Base-by-base conservation (phyloP, 768 basidiomycete genomes). In the Lactarius hengduanensis region DNA sequence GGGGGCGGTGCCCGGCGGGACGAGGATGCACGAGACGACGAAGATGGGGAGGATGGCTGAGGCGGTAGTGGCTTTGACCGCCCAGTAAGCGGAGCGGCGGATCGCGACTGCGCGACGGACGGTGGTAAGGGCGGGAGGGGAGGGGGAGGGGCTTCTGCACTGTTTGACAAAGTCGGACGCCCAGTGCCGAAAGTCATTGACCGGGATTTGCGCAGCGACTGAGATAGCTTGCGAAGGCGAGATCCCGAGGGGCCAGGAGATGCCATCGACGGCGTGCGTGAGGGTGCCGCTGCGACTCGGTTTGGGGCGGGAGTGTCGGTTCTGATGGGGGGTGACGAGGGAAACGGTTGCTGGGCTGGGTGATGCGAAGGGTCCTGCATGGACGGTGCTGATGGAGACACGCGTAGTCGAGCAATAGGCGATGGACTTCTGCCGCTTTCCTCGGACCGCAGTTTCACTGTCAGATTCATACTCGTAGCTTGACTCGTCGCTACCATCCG, bases 401-500 rank as follows among this genome's bases (percentile, higher is more conserved):
- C 3, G 15, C 59, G 38, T 18, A 11, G 26, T 40, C 20, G 40
- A 28, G 36, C 5, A 36, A 20, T 32, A 47, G 22, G 59, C 58
- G 54, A 54, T 55, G 7, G 62, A 61, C 59, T 58, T 47, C 65
- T 67, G 57, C 65, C 64, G 50, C 65, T 70, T 30, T 62, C 66
- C 18, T 63, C 68, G 6, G 68, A 61, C 30, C 30, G 2, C 57
- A 9, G 66, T 69, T 34, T 72, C 73, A 34, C 75, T 76, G 50
- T 79, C 78, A 1, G 78, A 77, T 41, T 71, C 72, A 55, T 74
- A 73, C 36, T 75, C 77, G 57, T 74, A 75, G 45, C 73, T 73
- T 20, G 70, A 74, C 18, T 81, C 81, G 3, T 81, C 81, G 78
- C 83, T 71, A 26, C 86, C 87, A 71, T 78, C 78, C 8, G 76